Evolutionary conservation across 768 basidiomycete genomes (phyloP).

Genomic region (Russula virescens): DNA sequence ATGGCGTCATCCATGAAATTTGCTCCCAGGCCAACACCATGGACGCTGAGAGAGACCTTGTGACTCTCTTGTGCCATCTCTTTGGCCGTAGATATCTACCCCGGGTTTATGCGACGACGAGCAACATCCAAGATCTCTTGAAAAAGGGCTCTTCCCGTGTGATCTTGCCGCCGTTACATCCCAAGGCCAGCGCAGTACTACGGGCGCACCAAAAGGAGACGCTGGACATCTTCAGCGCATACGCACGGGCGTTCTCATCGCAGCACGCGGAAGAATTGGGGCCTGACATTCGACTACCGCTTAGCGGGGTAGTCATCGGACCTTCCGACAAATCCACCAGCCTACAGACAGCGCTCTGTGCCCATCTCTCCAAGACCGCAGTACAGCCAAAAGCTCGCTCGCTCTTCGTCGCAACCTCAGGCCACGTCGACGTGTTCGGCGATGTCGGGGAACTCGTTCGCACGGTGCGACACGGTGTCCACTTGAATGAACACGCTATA

Average conservation of each 20-base stretch:
- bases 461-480: slow-evolving; percentile 48
- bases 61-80: slow-evolving; percentile 56
- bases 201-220: slow-evolving; percentile 44
- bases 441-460: slow-evolving; percentile 47
- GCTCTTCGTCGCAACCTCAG: slow-evolving; percentile 61
- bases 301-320: slow-evolving; percentile 36
- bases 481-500: slow-evolving; percentile 53
- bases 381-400: slow-evolving; percentile 46
- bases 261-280: slow-evolving; percentile 38
- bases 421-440: slow-evolving; percentile 51
- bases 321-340: slow-evolving; percentile 9
- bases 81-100: slow-evolving; percentile 58
- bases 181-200: slow-evolving; percentile 39
- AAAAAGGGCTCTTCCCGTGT: slow-evolving; percentile 51
- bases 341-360: slow-evolving; percentile 29
- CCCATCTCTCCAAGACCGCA: slow-evolving; percentile 37
- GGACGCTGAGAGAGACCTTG: slow-evolving; percentile 44
- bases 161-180: slow-evolving; percentile 45
- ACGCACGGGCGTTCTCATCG: slow-evolving; percentile 45
- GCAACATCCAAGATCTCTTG: slow-evolving; percentile 33
- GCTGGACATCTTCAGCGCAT: slow-evolving; percentile 48
- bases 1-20: slow-evolving; percentile 53
- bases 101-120: slow-evolving; percentile 35
- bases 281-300: slow-evolving; percentile 42
- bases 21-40: slow-evolving; percentile 38